Evolutionary conservation across 257 asterid genomes (phyloP), one percentile per base, ranked within the genome.

Genomic region (Nyctanthes arbortristis): DNA sequence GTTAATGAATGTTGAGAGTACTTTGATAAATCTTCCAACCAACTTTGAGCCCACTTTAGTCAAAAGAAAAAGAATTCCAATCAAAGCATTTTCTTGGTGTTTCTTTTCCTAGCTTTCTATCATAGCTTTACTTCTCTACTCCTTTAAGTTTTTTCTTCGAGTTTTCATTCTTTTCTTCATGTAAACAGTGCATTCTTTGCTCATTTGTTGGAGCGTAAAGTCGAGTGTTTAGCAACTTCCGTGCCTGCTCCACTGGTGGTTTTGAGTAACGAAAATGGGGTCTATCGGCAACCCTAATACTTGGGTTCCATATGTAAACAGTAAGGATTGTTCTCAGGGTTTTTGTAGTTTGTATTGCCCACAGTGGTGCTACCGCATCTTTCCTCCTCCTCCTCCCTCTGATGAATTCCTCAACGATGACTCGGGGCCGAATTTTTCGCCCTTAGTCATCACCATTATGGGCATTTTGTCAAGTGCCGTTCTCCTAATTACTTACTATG

Each of bases 271-370:
- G 63, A n/a, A 65, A 40, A 66, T 77, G 77, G 82, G 62, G 2
- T 49, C 82, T 25, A 18, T 71, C 49, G 66, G 59, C 30, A 80
- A 52, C 57, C 77, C 78, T 63, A 73, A 69, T 37, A 72, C 81
- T 8, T 80, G 85, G 88, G 81, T 69, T 29, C 84, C 81, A 29
- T 78, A 80, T 61, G 69, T 78, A 66, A 80, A 75, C 59, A 76
- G 77, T 9, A 82, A 71, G 56, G 90, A 85, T 71, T 85, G 90
- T 39, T 78, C 90, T 22, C 82, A 71, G 56, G 88, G 84, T 11
- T 80, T 80, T 40, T 85, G 90, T 22, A 82, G 84, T 64, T 40
- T 78, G 3, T 82, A 80, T 70, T 85, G 88, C 39, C 90, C 86
- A 5, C 84, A 82, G 40, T 80, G 88, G 90, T 85, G 90, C 71